phyloP scores from a whole-genome alignment of 345 rosid genomes.

The Sonneratia caseolaris region DNA sequence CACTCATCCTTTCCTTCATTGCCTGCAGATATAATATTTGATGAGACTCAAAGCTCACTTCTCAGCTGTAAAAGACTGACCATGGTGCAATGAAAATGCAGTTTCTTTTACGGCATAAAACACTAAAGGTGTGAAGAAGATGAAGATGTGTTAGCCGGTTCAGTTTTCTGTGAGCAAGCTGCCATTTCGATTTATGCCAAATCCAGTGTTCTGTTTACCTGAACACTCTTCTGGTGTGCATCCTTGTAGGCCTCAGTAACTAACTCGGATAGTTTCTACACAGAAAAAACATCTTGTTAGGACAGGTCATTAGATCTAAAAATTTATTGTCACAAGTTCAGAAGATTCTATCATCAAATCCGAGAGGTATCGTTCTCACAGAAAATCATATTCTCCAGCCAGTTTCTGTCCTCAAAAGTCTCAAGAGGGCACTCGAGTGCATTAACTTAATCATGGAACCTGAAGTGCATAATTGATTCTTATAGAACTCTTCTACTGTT shows the following conservation, averaged over 20 bases:
- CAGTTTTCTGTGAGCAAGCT: not conserved
- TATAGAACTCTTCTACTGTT: not conserved
- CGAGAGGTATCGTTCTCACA: not conserved
- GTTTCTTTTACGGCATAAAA: not conserved
- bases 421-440: not conserved
- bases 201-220: conserved; percentile 26
- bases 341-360: not conserved
- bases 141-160: not conserved
- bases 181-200: not conserved
- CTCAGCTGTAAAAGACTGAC: not conserved
- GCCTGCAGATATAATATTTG: conserved; percentile 31
- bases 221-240: conserved; percentile 83
- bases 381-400: not conserved
- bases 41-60: not conserved
- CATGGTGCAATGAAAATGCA: too few species aligned
- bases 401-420: not conserved
- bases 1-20: conserved; percentile 82
- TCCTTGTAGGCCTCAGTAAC: conserved; percentile 89
- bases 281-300: not conserved
- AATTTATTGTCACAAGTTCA: not conserved
- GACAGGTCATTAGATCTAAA: not conserved
- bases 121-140: not conserved
- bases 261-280: conserved; percentile 69
- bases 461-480: not conserved
- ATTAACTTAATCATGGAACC: not conserved